phyloP scores from a whole-genome alignment of 148 eudicot genomes.

The Dysphania ambrosioides region DNA sequence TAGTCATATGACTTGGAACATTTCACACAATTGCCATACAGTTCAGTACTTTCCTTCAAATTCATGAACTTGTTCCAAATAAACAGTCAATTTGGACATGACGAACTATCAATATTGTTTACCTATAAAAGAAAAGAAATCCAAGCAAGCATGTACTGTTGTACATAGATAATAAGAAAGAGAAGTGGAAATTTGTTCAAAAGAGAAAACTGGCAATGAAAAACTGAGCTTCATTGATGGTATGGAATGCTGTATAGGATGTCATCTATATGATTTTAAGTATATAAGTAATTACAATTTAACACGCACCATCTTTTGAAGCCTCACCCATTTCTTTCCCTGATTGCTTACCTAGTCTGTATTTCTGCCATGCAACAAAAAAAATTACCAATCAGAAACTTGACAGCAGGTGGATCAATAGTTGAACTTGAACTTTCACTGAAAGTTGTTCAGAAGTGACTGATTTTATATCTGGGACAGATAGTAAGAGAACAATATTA shows the following conservation, averaged over 20 bases:
- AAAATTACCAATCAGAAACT: conserved; percentile 8
- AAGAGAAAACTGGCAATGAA: not conserved
- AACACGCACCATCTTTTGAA: conserved; percentile 69
- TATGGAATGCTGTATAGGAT: not conserved
- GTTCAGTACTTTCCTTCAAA: not conserved
- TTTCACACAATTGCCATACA: not conserved
- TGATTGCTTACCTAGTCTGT: conserved; percentile 84
- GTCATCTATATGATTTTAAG: conserved; percentile 7
- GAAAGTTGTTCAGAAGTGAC: not conserved
- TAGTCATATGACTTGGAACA: not conserved
- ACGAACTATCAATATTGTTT: not conserved
- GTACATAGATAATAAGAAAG: not conserved
- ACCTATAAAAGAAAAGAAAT: not conserved
- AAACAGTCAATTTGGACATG: not conserved
- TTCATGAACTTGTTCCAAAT: not conserved
- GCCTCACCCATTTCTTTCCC: conserved; percentile 74
- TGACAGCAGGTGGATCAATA: not conserved
- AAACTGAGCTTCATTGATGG: not conserved
- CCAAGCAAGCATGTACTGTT: not conserved
- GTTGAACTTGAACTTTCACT: not conserved
- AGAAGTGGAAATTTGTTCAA: not conserved
- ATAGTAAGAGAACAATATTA: conserved; percentile 14
- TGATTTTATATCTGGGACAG: not conserved
- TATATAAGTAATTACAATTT: conserved; percentile 3
- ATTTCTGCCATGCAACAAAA: conserved; percentile 58